These are phyloP conservation scores for Geranium brycei DNA, from an alignment of 345 rosid species.

Conservation along the genomic window DNA sequence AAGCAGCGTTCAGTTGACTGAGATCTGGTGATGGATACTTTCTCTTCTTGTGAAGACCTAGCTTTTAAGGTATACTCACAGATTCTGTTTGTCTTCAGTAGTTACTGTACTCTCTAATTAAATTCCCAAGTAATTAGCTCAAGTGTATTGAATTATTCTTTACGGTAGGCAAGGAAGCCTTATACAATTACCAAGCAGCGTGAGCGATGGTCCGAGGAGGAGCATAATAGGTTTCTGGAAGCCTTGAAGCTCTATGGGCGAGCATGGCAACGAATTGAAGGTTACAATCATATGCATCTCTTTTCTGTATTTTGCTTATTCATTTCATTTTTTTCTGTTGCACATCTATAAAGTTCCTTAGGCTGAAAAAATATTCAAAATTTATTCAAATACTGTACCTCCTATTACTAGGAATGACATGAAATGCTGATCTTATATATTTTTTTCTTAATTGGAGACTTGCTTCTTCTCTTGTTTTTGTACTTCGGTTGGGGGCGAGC, in stretches of 20 bases:
- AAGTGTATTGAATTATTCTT: background rate
- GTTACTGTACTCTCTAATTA: background rate
- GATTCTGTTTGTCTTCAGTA: background rate
- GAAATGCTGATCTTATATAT: slow-evolving; percentile 13
- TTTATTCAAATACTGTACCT: slow-evolving; percentile 3
- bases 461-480: slow-evolving; percentile 16
- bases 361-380: background rate
- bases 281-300: slow-evolving; percentile 7
- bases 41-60: slow-evolving; percentile 72
- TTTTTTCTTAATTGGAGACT: slow-evolving; percentile 31
- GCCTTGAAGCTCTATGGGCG: slow-evolving; percentile 10
- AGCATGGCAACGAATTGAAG: slow-evolving; percentile 9
- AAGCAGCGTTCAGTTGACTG: background rate
- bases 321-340: background rate
- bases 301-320: background rate
- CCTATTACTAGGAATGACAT: slow-evolving; percentile 9
- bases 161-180: slow-evolving; percentile 4
- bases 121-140: background rate
- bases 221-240: slow-evolving; percentile 9
- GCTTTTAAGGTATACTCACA: slow-evolving; percentile 46
- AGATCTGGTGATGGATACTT: slow-evolving; percentile 8
- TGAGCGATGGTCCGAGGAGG: slow-evolving; percentile 11
- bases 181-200: slow-evolving; percentile 6
- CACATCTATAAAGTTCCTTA: background rate
- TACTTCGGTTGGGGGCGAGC: slow-evolving; percentile 18